Base-by-base conservation (phyloP, 352 stramenopile genomes). In the Elongisporangium prolatum region DNA sequence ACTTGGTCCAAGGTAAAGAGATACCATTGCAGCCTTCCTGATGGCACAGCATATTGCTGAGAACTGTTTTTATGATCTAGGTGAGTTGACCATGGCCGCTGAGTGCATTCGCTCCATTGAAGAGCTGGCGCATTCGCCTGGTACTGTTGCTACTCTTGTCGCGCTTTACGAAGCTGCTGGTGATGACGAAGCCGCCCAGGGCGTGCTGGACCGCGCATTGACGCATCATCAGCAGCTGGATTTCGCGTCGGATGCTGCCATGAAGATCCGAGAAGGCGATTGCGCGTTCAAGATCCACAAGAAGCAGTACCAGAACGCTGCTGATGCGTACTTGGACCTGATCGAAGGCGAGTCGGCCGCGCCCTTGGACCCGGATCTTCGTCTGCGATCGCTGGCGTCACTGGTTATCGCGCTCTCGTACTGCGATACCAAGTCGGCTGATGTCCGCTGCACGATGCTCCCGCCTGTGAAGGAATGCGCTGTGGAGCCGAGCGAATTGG, bases 281-380 rank as follows among this genome's bases (percentile, higher is more conserved):
- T 91, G 82, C 68, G 74, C 75, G 63, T 82, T 84, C 71, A 89
- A 92, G 67, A 77, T 94, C 54, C 69, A 88, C 56, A 84, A 88
- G 67, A 86, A 89, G 52, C 72, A 92, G 54, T 92, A 89, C 59
- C 63, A 77, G 20, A 71, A 75, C 2, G 84, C 84, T 38, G 77
- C 84, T 10, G 57, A 74, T 21, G 79, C 79, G 38, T 94, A 90
- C 57, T 37, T 84, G 59, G 73, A 86, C 48, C 61, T 94, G 34
- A 64, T 94, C 10, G 83, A 92, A 62, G 79, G 79, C 52, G 76
- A 85, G 59, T 71, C 71, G 60, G 75, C 75, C 40, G 73, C 71
- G 21, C 72, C 73, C 22, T 24, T 94, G 38, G 81, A 89, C 34
- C 74, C 82, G 21, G 78, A 91, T 54, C 66, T 88, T 17, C 82